Conservation (phyloP, 352 stramenopile species). For the Phytophthora multivora region DNA sequence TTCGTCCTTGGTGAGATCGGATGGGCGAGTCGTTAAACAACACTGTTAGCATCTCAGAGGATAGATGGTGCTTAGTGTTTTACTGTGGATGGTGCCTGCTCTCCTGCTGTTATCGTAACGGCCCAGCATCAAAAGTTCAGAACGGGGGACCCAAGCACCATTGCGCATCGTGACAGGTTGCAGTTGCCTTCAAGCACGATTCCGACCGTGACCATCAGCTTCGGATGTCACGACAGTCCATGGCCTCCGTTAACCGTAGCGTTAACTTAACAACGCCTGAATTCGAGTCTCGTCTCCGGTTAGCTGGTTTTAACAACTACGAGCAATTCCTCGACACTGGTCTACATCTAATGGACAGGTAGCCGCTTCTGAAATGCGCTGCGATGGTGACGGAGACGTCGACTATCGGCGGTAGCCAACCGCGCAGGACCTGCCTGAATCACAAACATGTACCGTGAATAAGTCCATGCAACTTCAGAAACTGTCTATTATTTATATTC, state of each 20-base stretch:
- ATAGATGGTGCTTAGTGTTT: not conserved
- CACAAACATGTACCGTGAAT: not conserved
- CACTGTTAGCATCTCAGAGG: not conserved
- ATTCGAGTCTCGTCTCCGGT: not conserved
- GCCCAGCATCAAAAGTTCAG: not conserved
- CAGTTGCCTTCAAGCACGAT: not conserved
- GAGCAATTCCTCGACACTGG: not conserved
- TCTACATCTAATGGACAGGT: not conserved
- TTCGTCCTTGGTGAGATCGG: too few relatives aligned
- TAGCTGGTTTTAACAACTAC: not conserved
- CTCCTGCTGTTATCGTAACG: not conserved
- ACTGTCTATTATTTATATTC: not conserved
- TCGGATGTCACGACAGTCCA: not conserved
- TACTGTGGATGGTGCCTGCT: not conserved
- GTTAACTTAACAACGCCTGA: not conserved
- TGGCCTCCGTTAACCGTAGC: too few relatives aligned
- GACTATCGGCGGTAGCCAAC: not conserved
- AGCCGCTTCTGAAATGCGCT: not conserved
- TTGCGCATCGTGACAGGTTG: not conserved
- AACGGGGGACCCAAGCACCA: not conserved
- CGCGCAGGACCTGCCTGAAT: too few relatives aligned
- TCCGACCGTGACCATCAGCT: not conserved
- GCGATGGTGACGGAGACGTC: not conserved
- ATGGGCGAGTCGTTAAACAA: not conserved
- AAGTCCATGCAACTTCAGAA: not conserved